Evolutionary conservation across 2,329 filamentous ascomycete species (phyloP).

Genomic region (Diaporthe citri): DNA sequence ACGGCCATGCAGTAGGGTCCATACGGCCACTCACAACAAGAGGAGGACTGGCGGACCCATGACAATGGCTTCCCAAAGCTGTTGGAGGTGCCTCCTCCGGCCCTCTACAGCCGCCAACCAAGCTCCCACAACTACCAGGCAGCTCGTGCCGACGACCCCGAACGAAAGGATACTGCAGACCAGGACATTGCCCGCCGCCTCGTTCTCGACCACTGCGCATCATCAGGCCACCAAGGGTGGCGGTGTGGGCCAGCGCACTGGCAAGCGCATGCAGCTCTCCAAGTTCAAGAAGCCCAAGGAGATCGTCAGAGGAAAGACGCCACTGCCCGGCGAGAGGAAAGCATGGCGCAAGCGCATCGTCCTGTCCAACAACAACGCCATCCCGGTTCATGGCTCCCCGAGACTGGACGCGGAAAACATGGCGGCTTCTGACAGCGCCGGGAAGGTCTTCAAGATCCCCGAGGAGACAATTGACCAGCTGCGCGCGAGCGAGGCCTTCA

Average conservation of each 20-base stretch:
- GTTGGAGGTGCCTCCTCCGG: constrained; percentile 70
- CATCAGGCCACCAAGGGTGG: constrained; percentile 45
- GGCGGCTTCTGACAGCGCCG: constrained; percentile 67
- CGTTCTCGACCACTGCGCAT: constrained; percentile 55
- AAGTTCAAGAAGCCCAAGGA: constrained; percentile 62
- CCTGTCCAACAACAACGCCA: constrained; percentile 92
- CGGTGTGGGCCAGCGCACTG: constrained; percentile 48
- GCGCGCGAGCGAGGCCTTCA: constrained; percentile 89
- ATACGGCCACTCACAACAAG: neutral
- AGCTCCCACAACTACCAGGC: constrained; percentile 45
- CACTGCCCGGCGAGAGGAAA: constrained; percentile 84
- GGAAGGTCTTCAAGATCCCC: constrained; percentile 78
- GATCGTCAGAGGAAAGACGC: constrained; percentile 64
- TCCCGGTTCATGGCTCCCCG: constrained; percentile 76
- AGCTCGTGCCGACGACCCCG: constrained; percentile 41
- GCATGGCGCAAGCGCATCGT: constrained; percentile 89
- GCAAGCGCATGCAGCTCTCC: constrained; percentile 56
- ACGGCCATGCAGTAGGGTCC: neutral
- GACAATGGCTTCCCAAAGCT: constrained; percentile 68
- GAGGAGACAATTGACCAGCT: constrained; percentile 81
- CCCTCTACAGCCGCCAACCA: constrained; percentile 50
- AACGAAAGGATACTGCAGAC: constrained; percentile 43
- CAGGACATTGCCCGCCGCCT: constrained; percentile 53
- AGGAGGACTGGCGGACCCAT: constrained; percentile 25
- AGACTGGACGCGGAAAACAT: constrained; percentile 66